These are phyloP conservation scores for Trichoderma sp. DNA, from an alignment of 2,329 filamentous ascomycete genomes.

Conservation along the genomic window DNA sequence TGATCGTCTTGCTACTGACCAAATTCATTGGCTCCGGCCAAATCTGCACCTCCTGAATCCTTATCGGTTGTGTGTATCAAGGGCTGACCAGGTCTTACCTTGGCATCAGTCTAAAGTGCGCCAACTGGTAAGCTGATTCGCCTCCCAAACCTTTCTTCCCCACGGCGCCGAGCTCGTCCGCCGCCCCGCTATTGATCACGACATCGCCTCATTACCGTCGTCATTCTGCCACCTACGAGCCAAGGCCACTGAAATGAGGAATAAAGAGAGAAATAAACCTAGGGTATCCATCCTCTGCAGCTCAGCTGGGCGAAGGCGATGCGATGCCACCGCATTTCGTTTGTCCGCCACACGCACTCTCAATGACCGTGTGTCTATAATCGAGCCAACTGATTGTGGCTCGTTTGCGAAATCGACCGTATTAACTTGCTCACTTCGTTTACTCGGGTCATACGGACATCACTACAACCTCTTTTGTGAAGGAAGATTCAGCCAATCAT, in stretches of 20 bases:
- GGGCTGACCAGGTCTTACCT: not conserved
- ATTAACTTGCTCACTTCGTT: not conserved
- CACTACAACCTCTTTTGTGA: not conserved
- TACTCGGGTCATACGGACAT: slow-evolving; percentile 2
- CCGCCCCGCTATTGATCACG: slow-evolving; percentile 9
- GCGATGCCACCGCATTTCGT: not conserved
- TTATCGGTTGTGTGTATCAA: not conserved
- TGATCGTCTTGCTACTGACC: not conserved
- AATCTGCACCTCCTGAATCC: not conserved
- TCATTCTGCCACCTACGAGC: not conserved
- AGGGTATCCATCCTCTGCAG: not conserved
- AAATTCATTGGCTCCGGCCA: not conserved
- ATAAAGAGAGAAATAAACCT: not conserved
- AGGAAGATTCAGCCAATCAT: not conserved
- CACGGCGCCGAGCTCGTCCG: not conserved
- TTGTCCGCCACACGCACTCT: not conserved
- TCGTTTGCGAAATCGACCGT: not conserved
- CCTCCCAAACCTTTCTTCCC: not conserved
- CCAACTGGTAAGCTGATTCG: slow-evolving; percentile 7
- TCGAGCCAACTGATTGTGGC: not conserved
- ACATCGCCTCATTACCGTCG: not conserved
- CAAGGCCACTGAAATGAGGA: not conserved
- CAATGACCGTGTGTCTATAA: not conserved
- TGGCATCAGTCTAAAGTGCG: not conserved
- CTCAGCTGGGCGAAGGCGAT: not conserved